phyloP scores from a whole-genome alignment of 495 filamentous ascomycete species.

The Ascodesmis nigricans region DNA sequence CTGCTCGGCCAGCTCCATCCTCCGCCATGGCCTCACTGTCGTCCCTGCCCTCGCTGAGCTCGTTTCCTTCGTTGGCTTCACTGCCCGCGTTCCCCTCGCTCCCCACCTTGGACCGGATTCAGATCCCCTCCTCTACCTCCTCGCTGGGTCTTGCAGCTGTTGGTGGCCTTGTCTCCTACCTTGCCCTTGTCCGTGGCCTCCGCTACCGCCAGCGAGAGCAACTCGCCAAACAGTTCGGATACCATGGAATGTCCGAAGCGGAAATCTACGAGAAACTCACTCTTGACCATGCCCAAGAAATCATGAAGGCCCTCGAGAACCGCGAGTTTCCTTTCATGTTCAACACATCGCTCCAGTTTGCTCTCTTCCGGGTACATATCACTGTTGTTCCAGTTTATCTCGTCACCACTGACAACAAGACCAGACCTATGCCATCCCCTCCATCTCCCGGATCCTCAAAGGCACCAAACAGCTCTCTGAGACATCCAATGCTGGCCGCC shows the following conservation, averaged over 20 bases:
- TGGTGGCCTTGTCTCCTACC: slow-evolving; percentile 17
- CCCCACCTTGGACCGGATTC: too few species aligned
- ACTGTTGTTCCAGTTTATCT: neutral
- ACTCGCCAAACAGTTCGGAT: slow-evolving; percentile 26
- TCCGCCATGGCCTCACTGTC: too few species aligned
- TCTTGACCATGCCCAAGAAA: slow-evolving; percentile 29
- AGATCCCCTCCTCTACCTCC: too few species aligned
- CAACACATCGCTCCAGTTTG: slow-evolving; percentile 34
- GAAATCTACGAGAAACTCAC: slow-evolving; percentile 31
- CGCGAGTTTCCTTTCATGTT: slow-evolving; percentile 33
- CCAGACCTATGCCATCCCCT: slow-evolving; percentile 43
- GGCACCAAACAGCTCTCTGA: slow-evolving; percentile 36
- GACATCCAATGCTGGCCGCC: slow-evolving; percentile 28
- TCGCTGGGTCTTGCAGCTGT: too few species aligned
- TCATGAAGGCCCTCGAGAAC: slow-evolving; percentile 26
- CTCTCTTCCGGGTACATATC: slow-evolving; percentile 29
- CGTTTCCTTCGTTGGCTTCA: too few species aligned
- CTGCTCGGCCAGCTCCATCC: too few species aligned
- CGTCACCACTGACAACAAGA: neutral
- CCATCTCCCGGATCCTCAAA: slow-evolving; percentile 33
- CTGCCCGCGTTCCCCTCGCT: too few species aligned
- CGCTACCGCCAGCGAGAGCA: slow-evolving; percentile 26
- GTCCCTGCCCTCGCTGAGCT: too few species aligned
- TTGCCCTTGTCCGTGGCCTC: slow-evolving; percentile 20
- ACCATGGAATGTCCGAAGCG: slow-evolving; percentile 21